These are phyloP conservation scores for Didymella keratinophila DNA, from an alignment of 2,329 filamentous ascomycete genomes.

Conservation along the genomic window DNA sequence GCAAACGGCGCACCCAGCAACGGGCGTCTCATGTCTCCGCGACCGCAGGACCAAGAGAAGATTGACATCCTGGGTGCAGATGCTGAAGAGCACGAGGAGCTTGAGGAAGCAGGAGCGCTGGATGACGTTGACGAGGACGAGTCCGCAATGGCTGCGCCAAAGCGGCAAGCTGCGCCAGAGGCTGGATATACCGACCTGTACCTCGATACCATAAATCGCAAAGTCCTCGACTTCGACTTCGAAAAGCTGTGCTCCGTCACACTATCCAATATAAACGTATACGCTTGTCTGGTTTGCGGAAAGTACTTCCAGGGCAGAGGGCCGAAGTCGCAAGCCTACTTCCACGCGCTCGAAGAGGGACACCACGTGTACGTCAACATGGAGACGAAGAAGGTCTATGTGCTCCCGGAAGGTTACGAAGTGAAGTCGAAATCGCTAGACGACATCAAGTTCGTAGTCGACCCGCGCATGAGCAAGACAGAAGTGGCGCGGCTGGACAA, in stretches of 20 bases:
- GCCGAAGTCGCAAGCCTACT: slow-evolving; percentile 94
- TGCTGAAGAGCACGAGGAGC: slow-evolving; percentile 47
- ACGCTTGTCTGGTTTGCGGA: slow-evolving; percentile 96
- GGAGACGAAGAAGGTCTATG: slow-evolving; percentile 88
- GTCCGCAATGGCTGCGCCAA: slow-evolving; percentile 55
- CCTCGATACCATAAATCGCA: slow-evolving; percentile 94
- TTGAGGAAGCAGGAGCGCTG: slow-evolving; percentile 47
- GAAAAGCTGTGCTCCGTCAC: slow-evolving; percentile 98
- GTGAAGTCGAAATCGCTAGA: slow-evolving; percentile 93
- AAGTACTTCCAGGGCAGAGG: slow-evolving; percentile 96
- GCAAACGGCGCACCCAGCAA: slow-evolving; percentile 38
- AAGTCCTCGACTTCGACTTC: slow-evolving; percentile 96
- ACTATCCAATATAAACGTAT: slow-evolving; percentile 97
- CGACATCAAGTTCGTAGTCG: slow-evolving; percentile 97
- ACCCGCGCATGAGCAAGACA: slow-evolving; percentile 81
- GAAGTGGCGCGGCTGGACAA: slow-evolving; percentile 84
- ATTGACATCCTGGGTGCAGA: slow-evolving; percentile 48
- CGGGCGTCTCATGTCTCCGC: slow-evolving; percentile 42
- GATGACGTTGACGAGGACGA: slow-evolving; percentile 49
- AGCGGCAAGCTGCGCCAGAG: slow-evolving; percentile 78
- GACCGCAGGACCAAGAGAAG: slow-evolving; percentile 36
- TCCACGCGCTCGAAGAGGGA: slow-evolving; percentile 91
- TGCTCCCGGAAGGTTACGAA: slow-evolving; percentile 95
- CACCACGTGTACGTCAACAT: slow-evolving; percentile 99
- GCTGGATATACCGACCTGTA: slow-evolving; percentile 95